Evolutionary conservation across 441 rosid species (phyloP).

Genomic region (Populus tomentosa): DNA sequence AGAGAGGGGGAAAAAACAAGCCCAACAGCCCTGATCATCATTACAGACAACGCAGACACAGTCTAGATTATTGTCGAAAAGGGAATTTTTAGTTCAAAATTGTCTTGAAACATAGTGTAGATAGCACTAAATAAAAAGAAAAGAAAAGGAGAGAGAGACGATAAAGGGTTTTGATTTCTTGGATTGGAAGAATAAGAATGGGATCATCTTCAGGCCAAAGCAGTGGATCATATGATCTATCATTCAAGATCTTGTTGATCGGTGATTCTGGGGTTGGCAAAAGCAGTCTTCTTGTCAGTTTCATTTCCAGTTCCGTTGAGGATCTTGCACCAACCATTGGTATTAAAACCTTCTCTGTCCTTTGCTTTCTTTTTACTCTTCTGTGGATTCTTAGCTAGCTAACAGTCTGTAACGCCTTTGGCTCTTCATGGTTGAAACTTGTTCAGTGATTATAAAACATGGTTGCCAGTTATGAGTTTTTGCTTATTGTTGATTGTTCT

Average conservation of each 20-base stretch:
- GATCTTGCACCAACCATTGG: conserved; percentile 62
- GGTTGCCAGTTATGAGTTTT: background rate
- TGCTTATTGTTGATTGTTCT: background rate
- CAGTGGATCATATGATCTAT: conserved; percentile 40
- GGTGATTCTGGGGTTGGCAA: conserved; percentile 69
- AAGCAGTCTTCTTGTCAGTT: conserved; percentile 63
- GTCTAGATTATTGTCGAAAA: background rate
- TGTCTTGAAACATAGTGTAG: background rate
- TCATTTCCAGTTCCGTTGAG: conserved; percentile 44
- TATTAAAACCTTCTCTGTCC: conserved; percentile 6
- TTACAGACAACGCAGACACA: conserved; percentile 18
- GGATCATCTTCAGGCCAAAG: conserved; percentile 58
- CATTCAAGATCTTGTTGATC: conserved; percentile 64
- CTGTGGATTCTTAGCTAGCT: background rate
- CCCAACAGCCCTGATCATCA: conserved; percentile 21
- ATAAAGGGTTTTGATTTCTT: conserved; percentile 1
- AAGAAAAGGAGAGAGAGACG: background rate
- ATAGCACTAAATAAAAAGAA: background rate
- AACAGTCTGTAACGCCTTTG: conserved; percentile 7
- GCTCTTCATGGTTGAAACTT: conserved; percentile 5
- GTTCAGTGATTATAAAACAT: background rate
- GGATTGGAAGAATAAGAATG: conserved; percentile 22
- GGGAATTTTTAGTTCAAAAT: conserved; percentile 5
- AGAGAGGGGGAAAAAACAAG: background rate
- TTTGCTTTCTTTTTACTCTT: background rate